Conservation (phyloP, 306 rosid genomes). For the Lathyrus sativus region DNA sequence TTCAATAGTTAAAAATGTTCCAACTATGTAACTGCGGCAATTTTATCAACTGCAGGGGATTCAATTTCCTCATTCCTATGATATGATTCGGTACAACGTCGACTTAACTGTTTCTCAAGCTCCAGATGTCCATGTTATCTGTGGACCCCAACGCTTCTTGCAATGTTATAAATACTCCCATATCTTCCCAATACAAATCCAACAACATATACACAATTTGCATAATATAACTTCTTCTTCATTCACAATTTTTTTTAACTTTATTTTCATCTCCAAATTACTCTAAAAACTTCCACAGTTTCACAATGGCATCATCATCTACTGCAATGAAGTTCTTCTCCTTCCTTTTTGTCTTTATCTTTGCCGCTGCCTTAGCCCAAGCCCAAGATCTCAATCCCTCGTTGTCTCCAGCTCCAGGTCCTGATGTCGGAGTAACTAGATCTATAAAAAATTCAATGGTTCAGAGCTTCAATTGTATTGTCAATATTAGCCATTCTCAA, state of each 20-base stretch:
- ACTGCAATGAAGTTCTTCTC: constrained; percentile 42
- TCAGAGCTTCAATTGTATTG: constrained; percentile 39
- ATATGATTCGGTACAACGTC: not conserved
- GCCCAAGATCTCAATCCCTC: constrained; percentile 43
- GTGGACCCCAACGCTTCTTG: not conserved
- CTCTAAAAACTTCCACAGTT: not conserved
- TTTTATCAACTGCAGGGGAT: no score
- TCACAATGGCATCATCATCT: constrained; percentile 37
- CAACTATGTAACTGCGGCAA: no score
- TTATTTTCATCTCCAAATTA: not conserved
- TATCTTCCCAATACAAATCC: not conserved
- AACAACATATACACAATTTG: no score
- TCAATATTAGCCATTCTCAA: constrained; percentile 21
- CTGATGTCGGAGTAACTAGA: constrained; percentile 41
- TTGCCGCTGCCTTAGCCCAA: constrained; percentile 34
- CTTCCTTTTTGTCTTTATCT: not conserved
- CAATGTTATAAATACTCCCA: not conserved
- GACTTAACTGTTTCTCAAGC: not conserved
- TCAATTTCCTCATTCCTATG: not conserved
- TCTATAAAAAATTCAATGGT: constrained; percentile 38
- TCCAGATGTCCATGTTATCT: not conserved
- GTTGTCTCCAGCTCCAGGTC: constrained; percentile 37
- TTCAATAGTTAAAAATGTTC: no score
- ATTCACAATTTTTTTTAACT: no score
- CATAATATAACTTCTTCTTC: no score